Evolutionary conservation across 805 yeast species (phyloP), one percentile per base, ranked within the genome.

Genomic region (Ogataea nakhonphanomensis): DNA sequence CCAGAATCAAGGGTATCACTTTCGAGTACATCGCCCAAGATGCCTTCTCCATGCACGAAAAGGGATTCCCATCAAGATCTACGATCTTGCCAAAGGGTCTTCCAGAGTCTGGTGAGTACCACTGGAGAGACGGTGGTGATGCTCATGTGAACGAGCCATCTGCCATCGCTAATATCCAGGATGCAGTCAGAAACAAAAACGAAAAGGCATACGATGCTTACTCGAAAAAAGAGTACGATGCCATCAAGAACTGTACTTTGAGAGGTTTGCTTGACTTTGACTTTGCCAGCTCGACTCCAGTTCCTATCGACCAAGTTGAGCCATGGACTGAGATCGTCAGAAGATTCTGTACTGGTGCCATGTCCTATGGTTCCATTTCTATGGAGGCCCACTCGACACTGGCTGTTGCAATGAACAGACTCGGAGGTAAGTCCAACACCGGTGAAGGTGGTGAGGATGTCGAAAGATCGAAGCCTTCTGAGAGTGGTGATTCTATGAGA

Each of bases 401-500:
- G 54, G 99, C 99, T 10, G 95, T 91, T 41, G 99, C 99, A 33
- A 91, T 91, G 99, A 91, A 91, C 72, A 75, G 98, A 63, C 74
- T 91, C 49, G 98, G 98, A 39, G 99, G 97, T 53, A 93, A 90
- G 67, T 88, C 96, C 35, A 91, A 91, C 65, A 90, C 98, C 47
- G 99, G 99, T 71, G 99, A 91, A 73, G 99, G 99, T 73, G 99
- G 99, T 73, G 99, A 91, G 67, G 98, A 91, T 60, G 78, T 93
- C 35, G 96, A 90, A 59, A 77, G 97, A 55, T 85, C 96, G 5
- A 70, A 74, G 37, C 84, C 83, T 14, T 75, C 77, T 46, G 82
- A 77, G 36, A 86, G 86, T 54, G 98, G 98, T 58, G 98, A 93
- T 64, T 88, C 98, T 7, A 93, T 91, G 96, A 79, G 98, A 66